Conservation (phyloP, 139 green algal species). For the Chlamydomonas urium region DNA sequence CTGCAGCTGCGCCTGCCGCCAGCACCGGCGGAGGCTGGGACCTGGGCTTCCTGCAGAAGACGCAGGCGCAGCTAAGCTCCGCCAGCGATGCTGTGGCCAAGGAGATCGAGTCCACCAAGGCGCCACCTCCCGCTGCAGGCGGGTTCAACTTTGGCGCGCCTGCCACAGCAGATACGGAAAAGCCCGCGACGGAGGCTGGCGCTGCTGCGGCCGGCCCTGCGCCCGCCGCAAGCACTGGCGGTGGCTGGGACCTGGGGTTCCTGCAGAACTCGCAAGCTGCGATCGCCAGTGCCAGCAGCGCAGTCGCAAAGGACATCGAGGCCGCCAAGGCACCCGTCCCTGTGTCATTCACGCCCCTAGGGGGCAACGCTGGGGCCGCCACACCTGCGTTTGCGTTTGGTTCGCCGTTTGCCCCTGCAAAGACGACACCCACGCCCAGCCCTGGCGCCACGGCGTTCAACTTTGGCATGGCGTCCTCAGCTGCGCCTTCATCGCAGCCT, state of each 20-base stretch:
- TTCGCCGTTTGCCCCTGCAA: background rate
- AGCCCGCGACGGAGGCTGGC: background rate
- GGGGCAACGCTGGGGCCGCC: background rate
- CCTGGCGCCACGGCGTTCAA: no score
- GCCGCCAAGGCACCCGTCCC: background rate
- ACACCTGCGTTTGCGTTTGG: background rate
- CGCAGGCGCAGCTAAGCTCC: background rate
- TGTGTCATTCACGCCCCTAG: background rate
- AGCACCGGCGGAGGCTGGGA: background rate
- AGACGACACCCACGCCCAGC: background rate
- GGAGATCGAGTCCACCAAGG: slow-evolving; percentile 10
- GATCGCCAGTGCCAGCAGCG: background rate
- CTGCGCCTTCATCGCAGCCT: no score
- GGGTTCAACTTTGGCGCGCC: background rate
- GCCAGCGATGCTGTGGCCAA: slow-evolving; percentile 1
- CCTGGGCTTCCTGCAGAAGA: slow-evolving; percentile 2
- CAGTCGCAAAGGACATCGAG: slow-evolving; percentile 19
- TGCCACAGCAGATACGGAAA: background rate
- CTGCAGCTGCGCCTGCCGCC: background rate
- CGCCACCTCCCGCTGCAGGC: background rate
- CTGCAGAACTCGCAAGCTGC: slow-evolving; percentile 14
- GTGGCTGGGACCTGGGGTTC: slow-evolving; percentile 14
- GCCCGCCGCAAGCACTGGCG: background rate
- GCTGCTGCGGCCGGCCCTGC: background rate
- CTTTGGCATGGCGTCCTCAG: no score